Evolutionary conservation across 2,329 filamentous ascomycete genomes (phyloP).

Genomic region (Aspergillus flavus): DNA sequence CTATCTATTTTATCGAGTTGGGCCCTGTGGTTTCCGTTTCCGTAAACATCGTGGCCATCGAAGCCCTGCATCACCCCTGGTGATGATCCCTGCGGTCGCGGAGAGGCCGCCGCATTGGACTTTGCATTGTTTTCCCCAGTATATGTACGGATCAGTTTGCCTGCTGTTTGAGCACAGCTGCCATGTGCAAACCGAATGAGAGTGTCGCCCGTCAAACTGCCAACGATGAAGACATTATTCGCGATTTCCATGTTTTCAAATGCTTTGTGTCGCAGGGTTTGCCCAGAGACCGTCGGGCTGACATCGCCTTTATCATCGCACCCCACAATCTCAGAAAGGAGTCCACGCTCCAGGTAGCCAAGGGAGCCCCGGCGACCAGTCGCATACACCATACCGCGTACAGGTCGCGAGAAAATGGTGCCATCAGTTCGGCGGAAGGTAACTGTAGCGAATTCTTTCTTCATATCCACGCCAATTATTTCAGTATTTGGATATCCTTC

Average conservation of each 20-base stretch:
- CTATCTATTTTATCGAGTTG: slow-evolving; percentile 4
- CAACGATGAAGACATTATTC: slow-evolving; percentile 57
- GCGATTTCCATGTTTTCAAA: slow-evolving; percentile 57
- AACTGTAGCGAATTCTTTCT: slow-evolving; percentile 38
- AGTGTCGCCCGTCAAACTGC: slow-evolving; percentile 63
- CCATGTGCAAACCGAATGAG: slow-evolving; percentile 63
- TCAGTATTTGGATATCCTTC: slow-evolving; percentile 59
- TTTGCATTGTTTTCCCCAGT: slow-evolving; percentile 19
- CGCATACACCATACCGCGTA: slow-evolving; percentile 57
- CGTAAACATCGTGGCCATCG: slow-evolving; percentile 37
- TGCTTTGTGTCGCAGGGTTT: slow-evolving; percentile 57
- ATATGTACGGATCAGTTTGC: slow-evolving; percentile 47
- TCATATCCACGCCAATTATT: slow-evolving; percentile 43
- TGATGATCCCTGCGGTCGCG: slow-evolving; percentile 22
- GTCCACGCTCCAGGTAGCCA: slow-evolving; percentile 50
- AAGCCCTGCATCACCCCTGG: slow-evolving; percentile 42
- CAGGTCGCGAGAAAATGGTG: slow-evolving; percentile 45
- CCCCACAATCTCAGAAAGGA: slow-evolving; percentile 53
- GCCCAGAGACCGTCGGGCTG: slow-evolving; percentile 50
- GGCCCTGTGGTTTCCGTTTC: neutral
- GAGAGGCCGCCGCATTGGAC: neutral
- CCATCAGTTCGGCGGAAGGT: slow-evolving; percentile 49
- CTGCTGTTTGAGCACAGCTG: slow-evolving; percentile 59
- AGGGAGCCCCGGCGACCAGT: slow-evolving; percentile 60
- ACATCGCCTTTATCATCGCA: slow-evolving; percentile 16